A percentile compares a stretch with the other conserved stretches of the same genome.
These are phyloP conservation scores for Pleomassaria siparia DNA, from an alignment of 2,329 filamentous ascomycete species.

Conservation along the genomic window DNA sequence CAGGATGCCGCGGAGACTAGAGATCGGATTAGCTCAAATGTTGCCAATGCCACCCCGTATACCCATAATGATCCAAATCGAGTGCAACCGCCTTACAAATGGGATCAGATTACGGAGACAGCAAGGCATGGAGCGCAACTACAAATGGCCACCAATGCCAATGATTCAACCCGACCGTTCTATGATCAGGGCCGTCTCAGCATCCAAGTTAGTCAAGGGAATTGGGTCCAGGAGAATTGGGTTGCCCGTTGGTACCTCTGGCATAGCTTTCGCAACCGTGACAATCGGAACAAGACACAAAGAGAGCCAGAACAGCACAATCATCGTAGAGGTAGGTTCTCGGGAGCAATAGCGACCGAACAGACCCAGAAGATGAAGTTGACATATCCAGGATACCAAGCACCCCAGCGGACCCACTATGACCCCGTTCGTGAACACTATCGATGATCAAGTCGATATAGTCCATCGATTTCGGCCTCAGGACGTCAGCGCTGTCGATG, in stretches of 20 bases:
- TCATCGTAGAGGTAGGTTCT: conserved; percentile 4
- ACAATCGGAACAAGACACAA: conserved; percentile 43
- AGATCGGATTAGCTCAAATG: conserved; percentile 44
- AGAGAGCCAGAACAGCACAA: not conserved
- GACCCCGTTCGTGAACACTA: conserved; percentile 27
- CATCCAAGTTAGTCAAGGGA: conserved; percentile 46
- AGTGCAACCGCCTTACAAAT: conserved; percentile 45
- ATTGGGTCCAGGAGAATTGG: conserved; percentile 56
- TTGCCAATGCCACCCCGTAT: conserved; percentile 43
- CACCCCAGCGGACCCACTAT: conserved; percentile 14
- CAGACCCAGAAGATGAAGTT: not conserved
- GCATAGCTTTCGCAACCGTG: conserved; percentile 54
- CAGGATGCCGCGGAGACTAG: conserved; percentile 47
- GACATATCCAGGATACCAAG: not conserved
- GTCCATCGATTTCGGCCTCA: not conserved
- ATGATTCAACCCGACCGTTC: conserved; percentile 40
- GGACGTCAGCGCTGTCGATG: not conserved
- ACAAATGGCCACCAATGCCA: conserved; percentile 44
- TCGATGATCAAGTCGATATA: conserved; percentile 11
- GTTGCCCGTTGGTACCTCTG: conserved; percentile 55
- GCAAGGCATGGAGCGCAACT: conserved; percentile 50
- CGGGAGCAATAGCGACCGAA: not conserved
- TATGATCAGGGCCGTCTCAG: conserved; percentile 48
- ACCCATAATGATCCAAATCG: conserved; percentile 35
- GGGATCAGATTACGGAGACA: conserved; percentile 52